Conservation (phyloP, 1,284 basidiomycete species). For the Rhodofomes roseus region DNA sequence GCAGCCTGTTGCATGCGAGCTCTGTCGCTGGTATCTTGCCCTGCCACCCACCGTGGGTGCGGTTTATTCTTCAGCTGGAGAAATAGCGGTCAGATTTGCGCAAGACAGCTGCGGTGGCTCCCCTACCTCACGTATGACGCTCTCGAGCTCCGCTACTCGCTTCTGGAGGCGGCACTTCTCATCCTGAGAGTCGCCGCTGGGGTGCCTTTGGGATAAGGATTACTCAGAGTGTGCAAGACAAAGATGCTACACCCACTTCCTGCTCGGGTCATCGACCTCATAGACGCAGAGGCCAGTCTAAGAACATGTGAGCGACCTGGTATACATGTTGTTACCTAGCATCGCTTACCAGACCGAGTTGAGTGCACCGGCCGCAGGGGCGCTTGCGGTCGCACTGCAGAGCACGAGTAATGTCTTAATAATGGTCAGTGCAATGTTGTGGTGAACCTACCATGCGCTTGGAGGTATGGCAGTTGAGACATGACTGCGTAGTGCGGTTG, state of each 20-base stretch:
- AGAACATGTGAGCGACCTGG: neutral
- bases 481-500: conserved; percentile 64
- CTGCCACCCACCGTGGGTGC: conserved; percentile 55
- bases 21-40: conserved; percentile 17
- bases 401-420: conserved; percentile 1
- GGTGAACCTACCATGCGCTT: conserved; percentile 68
- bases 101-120: neutral
- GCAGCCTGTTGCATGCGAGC: neutral
- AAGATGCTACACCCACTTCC: conserved; percentile 33
- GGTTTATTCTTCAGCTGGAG: conserved; percentile 63
- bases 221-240: neutral
- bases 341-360: conserved; percentile 57
- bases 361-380: conserved; percentile 71
- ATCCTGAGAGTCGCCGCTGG: conserved; percentile 37
- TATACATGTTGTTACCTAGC: neutral
- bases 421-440: neutral
- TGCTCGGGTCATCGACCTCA: conserved; percentile 75
- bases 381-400: conserved; percentile 66
- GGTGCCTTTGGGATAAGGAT: neutral
- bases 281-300: conserved; percentile 82
- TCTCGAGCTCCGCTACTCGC: conserved; percentile 79
- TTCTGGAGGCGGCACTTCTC: conserved; percentile 67
- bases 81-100: conserved; percentile 6
- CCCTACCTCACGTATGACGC: conserved; percentile 72
- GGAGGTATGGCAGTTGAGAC: conserved; percentile 69